Evolutionary conservation across 208 protist species (phyloP), one percentile per base, ranked within the genome.

Genomic region (Leishmania martiniquensis): DNA sequence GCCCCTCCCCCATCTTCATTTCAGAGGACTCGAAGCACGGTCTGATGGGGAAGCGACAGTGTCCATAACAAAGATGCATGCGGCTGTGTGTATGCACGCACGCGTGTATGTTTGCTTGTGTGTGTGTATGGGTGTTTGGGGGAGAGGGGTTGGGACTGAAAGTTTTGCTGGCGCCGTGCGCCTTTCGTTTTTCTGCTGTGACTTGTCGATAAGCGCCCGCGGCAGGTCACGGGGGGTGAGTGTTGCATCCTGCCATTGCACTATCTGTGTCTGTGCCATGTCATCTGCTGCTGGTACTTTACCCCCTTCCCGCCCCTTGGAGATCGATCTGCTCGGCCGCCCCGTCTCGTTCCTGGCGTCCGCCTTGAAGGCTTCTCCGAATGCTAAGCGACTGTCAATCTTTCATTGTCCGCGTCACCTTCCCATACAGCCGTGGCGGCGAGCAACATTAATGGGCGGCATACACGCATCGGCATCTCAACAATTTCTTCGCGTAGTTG

Each of bases 321-420:
- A n/a, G n/a, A 29, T 37, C 4, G 37, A 70, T n/a, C 32, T 75
- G 7, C n/a, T 65, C 34, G 39, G 67, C 25, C 32, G 17, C 47
- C 37, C 20, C 55, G 32, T 60, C 42, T 55, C 37, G 52, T 45
- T 7, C 42, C 17, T 44, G 10, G 71, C 66, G 15, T 32, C 9
- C 47, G 13, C 77, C 57, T 45, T 81, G 54, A 34, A n/a, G 52
- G 49, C 47, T 74, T 66, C 69, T 86, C 34, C 42, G 68, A 69
- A 67, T 34, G 57, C 29, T 13, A 13, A 29, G n/a, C n/a, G 57
- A 32, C 57, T 63, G n/a, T 63, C 29, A 63, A 37, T 25, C 29
- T 29, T 37, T 29, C 57, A 37, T 29, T 63, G 29, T 39, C 7
- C n/a, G 15, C 29, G 29, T 10, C 57, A 37, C 57, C 29, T 9